Base-by-base conservation (phyloP, 2,329 filamentous ascomycete genomes). In the Fusarium marasasianum region DNA sequence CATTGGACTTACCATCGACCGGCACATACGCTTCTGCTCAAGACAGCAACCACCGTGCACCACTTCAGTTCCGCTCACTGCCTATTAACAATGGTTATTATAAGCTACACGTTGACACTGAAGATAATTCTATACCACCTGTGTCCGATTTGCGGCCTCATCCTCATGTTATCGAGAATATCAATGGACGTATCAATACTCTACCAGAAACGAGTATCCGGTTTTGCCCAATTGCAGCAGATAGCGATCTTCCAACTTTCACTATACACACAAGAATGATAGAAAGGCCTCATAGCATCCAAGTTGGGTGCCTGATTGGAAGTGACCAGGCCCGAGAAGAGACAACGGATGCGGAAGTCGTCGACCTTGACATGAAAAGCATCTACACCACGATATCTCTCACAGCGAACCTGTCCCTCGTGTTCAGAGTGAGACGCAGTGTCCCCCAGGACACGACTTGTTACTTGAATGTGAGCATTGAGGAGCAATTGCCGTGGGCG, bases 391-490 rank as follows among this genome's bases (percentile, higher is more conserved):
- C 26, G 8, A 48, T 64, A 10, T 11, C 17, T 3, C 43, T 69
- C 6, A 22, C 24, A 1, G 11, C 15, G 8, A 24, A 56, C 7
- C 12, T 69, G 1, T 51, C 43, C 11, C 38, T 69, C 8, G 24
- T 64, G 1, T 56, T 69, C 8, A 18, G 65, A 17, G 20, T 50
- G 5, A 45, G 66, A 1, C 65, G 62, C 4, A 29, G 65, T 5
- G 13, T 22, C 3, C 18, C 24, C 2, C n/a, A 20, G 17, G 50
- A 50, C 8, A 15, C n/a, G 8, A 44, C 31, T 4, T 35, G 15
- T 17, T 56, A 69, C 2, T 8, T 69, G 4, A 69, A 69, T 29
- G 65, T 69, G 6, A 41, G 38, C 13, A 40, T 69, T 17, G 66
- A 69, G 29, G 50, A 29, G 8, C 12, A 14, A 5, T 47, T 69